phyloP scores from a whole-genome alignment of 2,329 filamentous ascomycete species.

The Colletotrichum tabaci region DNA sequence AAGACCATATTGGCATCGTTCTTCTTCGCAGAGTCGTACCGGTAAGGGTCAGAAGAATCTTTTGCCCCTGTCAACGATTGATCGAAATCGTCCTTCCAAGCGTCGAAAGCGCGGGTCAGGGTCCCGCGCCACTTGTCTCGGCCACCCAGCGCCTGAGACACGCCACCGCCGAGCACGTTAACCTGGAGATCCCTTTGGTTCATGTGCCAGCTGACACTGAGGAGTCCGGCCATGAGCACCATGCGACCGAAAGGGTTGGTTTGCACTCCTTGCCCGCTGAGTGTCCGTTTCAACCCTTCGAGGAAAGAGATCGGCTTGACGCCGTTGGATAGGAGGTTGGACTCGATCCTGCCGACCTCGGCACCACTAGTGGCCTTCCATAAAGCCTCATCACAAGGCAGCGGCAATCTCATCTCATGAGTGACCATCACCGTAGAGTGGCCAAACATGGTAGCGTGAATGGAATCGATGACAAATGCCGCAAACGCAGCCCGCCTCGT shows the following conservation, averaged over 20 bases:
- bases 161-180: constrained; percentile 81
- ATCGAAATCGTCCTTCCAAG: constrained; percentile 95
- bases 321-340: constrained; percentile 83
- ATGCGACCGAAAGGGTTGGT: constrained; percentile 96
- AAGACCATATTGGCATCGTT: constrained; percentile 78
- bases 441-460: constrained; percentile 97
- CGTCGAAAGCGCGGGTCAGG: constrained; percentile 89
- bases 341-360: constrained; percentile 88
- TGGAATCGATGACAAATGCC: constrained; percentile 95
- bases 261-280: constrained; percentile 87
- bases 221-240: constrained; percentile 91
- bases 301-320: constrained; percentile 90
- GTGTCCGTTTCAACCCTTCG: constrained; percentile 89
- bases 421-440: constrained; percentile 98
- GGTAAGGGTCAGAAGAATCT: constrained; percentile 67
- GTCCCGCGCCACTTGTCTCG: constrained; percentile 92
- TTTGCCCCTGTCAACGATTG: constrained; percentile 78
- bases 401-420: constrained; percentile 90
- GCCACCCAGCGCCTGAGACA: constrained; percentile 84
- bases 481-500: constrained; percentile 92
- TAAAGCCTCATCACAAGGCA: constrained; percentile 92
- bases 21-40: constrained; percentile 70
- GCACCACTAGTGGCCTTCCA: constrained; percentile 92
- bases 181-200: constrained; percentile 96
- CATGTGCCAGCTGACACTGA: constrained; percentile 98